Evolutionary conservation across 139 green algal species (phyloP).

Genomic region (Astrephomene gubernaculifera): DNA sequence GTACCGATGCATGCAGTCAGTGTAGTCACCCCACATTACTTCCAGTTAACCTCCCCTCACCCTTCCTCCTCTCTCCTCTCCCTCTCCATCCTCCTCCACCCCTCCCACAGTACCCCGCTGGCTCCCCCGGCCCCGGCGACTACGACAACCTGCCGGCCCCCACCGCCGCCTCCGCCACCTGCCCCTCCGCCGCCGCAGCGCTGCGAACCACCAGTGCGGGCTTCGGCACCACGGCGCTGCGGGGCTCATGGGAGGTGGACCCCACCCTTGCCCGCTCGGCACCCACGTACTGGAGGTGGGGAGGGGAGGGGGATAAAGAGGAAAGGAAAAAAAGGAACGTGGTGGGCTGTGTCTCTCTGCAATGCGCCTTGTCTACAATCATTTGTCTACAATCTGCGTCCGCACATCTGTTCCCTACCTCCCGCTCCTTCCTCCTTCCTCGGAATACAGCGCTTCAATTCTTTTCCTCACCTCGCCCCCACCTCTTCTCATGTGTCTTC

Average conservation of each 20-base stretch:
- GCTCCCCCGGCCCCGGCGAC: conserved; percentile 14
- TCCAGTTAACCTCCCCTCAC: no score
- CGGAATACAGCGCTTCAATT: no score
- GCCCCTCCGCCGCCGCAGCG: neutral
- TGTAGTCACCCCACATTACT: no score
- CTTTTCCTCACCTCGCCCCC: neutral
- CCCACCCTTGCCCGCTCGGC: neutral
- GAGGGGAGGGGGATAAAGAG: neutral
- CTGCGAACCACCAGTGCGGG: neutral
- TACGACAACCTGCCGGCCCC: neutral
- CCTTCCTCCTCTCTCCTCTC: neutral
- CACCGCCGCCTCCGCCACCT: neutral
- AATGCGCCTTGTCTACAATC: no score
- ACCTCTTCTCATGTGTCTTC: neutral
- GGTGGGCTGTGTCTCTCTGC: neutral
- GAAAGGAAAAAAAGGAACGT: neutral
- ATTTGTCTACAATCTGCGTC: no score
- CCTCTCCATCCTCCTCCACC: neutral
- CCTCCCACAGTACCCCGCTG: neutral
- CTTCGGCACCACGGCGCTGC: conserved; percentile 2
- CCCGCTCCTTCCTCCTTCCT: no score
- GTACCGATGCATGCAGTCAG: no score
- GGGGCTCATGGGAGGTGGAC: conserved; percentile 35
- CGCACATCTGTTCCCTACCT: no score
- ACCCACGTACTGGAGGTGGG: conserved; percentile 31